phyloP scores from a whole-genome alignment of 1,284 basidiomycete species.

The Malassezia psittaci region DNA sequence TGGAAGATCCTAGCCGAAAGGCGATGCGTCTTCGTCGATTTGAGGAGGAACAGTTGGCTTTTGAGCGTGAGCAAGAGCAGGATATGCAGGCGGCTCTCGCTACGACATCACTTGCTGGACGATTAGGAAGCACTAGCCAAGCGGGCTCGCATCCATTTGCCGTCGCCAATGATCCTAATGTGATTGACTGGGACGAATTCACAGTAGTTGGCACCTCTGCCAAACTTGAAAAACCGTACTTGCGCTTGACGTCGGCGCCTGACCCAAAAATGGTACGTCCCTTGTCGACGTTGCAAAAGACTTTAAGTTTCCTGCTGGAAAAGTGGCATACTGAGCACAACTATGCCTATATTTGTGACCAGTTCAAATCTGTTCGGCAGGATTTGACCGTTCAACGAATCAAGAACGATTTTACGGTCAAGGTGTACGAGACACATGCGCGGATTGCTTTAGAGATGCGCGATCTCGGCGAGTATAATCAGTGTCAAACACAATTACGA shows the following conservation, averaged over 20 bases:
- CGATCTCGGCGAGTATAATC: slow-evolving; percentile 98
- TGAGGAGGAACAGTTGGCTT: slow-evolving; percentile 37
- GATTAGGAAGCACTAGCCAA: slow-evolving; percentile 20
- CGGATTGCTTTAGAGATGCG: slow-evolving; percentile 91
- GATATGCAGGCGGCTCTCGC: slow-evolving; percentile 28
- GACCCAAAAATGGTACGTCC: slow-evolving; percentile 90
- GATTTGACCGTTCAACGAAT: slow-evolving; percentile 99
- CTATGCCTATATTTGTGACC: slow-evolving; percentile 90
- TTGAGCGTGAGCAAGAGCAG: slow-evolving; percentile 24
- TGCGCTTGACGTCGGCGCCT: slow-evolving; percentile 88
- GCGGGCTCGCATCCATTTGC: neutral
- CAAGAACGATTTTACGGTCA: slow-evolving; percentile 94
- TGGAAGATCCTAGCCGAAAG: slow-evolving; percentile 30
- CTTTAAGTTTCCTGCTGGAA: slow-evolving; percentile 73
- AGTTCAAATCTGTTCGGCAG: slow-evolving; percentile 94
- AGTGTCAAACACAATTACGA: slow-evolving; percentile 85
- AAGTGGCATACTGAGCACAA: slow-evolving; percentile 75
- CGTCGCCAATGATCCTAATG: slow-evolving; percentile 51
- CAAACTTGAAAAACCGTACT: slow-evolving; percentile 87
- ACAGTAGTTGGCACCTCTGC: slow-evolving; percentile 85
- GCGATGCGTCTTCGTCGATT: slow-evolving; percentile 45
- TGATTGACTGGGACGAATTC: slow-evolving; percentile 88
- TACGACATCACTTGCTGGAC: slow-evolving; percentile 23
- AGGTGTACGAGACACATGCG: slow-evolving; percentile 96
- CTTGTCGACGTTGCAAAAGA: slow-evolving; percentile 69